phyloP scores from a whole-genome alignment of 2,329 filamentous ascomycete species.

The Aspergillus udagawae region DNA sequence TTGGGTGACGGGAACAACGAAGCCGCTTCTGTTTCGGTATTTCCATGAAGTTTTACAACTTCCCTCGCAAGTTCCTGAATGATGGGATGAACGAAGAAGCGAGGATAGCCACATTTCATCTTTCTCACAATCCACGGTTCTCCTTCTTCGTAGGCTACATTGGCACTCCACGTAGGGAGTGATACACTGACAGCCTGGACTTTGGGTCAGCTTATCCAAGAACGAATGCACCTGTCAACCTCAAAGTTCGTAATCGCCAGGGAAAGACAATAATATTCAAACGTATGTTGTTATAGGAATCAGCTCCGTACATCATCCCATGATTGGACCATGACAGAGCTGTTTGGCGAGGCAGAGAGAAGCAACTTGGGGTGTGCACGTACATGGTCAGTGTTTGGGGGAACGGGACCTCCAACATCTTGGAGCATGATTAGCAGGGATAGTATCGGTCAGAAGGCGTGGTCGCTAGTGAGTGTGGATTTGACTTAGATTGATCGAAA shows the following conservation, averaged over 20 bases:
- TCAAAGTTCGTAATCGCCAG: not conserved
- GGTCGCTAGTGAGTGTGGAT: not conserved
- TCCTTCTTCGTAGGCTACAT: conserved; percentile 91
- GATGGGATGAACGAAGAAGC: conserved; percentile 86
- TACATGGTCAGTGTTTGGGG: conserved; percentile 74
- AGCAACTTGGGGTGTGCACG: conserved; percentile 30
- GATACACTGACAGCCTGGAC: conserved; percentile 92
- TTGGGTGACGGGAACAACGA: conserved; percentile 76
- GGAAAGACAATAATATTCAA: not conserved
- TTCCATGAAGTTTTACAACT: conserved; percentile 58
- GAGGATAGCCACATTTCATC: conserved; percentile 88
- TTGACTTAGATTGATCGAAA: not conserved
- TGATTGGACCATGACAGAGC: not conserved
- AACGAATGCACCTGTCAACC: not conserved
- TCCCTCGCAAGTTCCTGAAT: conserved; percentile 70
- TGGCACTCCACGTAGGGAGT: conserved; percentile 85
- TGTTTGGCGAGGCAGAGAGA: conserved; percentile 12
- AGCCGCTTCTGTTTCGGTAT: conserved; percentile 57
- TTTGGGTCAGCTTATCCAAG: conserved; percentile 4
- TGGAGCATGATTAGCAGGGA: conserved; percentile 31
- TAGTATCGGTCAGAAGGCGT: conserved; percentile 1
- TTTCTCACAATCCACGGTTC: conserved; percentile 77
- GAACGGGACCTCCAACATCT: conserved; percentile 65
- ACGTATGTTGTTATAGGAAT: not conserved
- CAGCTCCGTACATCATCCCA: not conserved